Evolutionary conservation across 169 alveolate genomes (phyloP).

Genomic region (Plasmodium malariae): DNA sequence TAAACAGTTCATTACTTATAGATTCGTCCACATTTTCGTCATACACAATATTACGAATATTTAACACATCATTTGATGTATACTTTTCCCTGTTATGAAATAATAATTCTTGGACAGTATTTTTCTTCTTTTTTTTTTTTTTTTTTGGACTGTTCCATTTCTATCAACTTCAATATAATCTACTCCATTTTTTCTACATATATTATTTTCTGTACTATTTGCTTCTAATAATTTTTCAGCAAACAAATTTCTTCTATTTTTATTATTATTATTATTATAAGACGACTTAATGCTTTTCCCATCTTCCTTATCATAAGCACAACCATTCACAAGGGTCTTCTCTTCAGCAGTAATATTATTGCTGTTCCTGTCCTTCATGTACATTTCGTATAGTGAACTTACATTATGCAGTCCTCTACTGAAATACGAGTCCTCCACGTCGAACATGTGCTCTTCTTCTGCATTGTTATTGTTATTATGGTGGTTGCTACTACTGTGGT

Average conservation of each 20-base stretch:
- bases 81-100: not conserved
- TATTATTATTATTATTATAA: no score
- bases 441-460: constrained; percentile 6
- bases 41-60: constrained; percentile 1
- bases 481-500: not conserved
- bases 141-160: not conserved
- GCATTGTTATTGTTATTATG: not conserved
- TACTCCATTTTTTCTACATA: not conserved
- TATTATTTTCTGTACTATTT: not conserved
- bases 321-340: not conserved
- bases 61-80: not conserved
- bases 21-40: constrained; percentile 5
- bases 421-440: not conserved
- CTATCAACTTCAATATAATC: constrained; percentile 2
- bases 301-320: not conserved
- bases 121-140: not conserved
- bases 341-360: not conserved
- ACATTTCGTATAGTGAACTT: constrained; percentile 17
- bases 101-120: not conserved
- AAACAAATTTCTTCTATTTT: not conserved
- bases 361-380: not conserved
- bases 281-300: not conserved
- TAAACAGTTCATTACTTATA: not conserved
- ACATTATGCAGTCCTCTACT: constrained; percentile 1
- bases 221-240: constrained; percentile 6